Evolutionary conservation across 805 yeast genomes (phyloP).

Genomic region (Komagataella populi): DNA sequence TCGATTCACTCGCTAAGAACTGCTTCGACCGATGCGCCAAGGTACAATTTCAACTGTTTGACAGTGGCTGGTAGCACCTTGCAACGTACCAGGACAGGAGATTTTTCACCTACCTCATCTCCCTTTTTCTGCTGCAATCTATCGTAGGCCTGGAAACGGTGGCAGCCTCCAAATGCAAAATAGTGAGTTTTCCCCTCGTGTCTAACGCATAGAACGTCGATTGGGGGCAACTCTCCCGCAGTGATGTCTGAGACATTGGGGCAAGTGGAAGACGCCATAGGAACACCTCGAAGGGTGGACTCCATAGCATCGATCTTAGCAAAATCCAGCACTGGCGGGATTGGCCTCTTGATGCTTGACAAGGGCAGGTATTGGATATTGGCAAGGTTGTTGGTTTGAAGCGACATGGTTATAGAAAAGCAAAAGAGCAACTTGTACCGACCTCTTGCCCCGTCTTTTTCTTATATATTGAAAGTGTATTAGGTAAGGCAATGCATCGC

Average conservation of each 20-base stretch:
- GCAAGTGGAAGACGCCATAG: constrained; percentile 51
- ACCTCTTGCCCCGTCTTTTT: not conserved
- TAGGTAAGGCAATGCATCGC: not conserved
- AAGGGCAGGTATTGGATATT: constrained; percentile 51
- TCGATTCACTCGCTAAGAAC: constrained; percentile 19
- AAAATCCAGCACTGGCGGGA: constrained; percentile 70
- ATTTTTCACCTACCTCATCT: constrained; percentile 2
- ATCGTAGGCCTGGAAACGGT: constrained; percentile 80
- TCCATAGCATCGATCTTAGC: constrained; percentile 72
- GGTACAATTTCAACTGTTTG: constrained; percentile 49
- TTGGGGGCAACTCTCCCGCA: constrained; percentile 65
- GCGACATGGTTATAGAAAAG: constrained; percentile 31
- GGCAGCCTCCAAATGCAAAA: constrained; percentile 88
- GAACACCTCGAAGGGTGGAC: constrained; percentile 49
- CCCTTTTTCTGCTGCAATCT: constrained; percentile 19
- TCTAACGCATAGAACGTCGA: constrained; percentile 61
- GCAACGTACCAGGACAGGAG: constrained; percentile 34
- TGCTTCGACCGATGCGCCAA: constrained; percentile 54
- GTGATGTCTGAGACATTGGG: constrained; percentile 26
- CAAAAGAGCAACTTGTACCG: not conserved
- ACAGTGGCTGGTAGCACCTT: constrained; percentile 66
- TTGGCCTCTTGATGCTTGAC: constrained; percentile 60
- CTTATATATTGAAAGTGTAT: not conserved
- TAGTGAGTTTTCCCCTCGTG: constrained; percentile 49
- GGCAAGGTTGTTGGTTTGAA: constrained; percentile 46